phyloP scores from a whole-genome alignment of 306 rosid species.

The Cyamopsis tetragonoloba region DNA sequence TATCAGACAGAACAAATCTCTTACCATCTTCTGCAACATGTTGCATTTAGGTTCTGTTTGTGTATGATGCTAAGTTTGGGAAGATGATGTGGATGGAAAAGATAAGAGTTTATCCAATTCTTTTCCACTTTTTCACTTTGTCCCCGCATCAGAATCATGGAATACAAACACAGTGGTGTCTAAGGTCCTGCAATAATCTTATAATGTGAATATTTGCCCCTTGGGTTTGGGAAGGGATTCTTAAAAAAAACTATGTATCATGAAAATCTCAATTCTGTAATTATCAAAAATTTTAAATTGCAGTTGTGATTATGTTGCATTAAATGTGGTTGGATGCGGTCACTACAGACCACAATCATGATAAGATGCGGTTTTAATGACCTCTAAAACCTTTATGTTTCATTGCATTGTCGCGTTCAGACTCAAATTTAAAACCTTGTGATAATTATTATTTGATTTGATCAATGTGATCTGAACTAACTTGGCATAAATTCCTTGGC shows the following conservation, averaged over 20 bases:
- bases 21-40: neutral
- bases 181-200: neutral
- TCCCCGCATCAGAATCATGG: conserved; percentile 53
- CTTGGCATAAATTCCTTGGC: conserved; percentile 24
- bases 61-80: conserved; percentile 4
- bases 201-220: conserved; percentile 10
- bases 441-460: neutral
- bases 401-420: too few relatives aligned
- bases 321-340: too few relatives aligned
- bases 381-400: too few relatives aligned
- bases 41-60: neutral
- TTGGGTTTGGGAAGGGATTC: conserved; percentile 30
- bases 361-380: too few relatives aligned
- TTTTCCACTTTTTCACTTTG: conserved; percentile 33
- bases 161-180: conserved; percentile 29
- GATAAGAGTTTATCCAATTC: conserved; percentile 57
- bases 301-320: too few relatives aligned
- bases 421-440: too few relatives aligned
- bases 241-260: neutral
- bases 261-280: conserved; percentile 1
- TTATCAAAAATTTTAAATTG: too few relatives aligned
- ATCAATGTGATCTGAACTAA: conserved; percentile 9
- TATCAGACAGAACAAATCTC: too few relatives aligned
- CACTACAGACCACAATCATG: too few relatives aligned
- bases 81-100: conserved; percentile 54